Evolutionary conservation across 148 eudicot species (phyloP).

Genomic region (Spergularia marina): DNA sequence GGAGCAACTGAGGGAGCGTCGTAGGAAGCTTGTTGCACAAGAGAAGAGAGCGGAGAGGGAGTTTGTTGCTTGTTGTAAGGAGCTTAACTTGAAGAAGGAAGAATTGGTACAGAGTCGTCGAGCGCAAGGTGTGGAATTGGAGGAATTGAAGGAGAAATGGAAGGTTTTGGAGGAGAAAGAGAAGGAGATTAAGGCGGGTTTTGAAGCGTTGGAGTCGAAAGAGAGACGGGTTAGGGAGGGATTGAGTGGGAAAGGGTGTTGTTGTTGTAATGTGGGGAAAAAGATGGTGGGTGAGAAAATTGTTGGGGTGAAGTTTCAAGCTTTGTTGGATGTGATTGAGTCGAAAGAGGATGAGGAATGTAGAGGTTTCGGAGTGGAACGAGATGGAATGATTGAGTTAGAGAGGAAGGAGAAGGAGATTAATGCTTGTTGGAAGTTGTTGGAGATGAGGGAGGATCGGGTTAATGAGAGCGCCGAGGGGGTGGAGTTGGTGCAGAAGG

Average conservation of each 20-base stretch:
- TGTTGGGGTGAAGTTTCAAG: neutral
- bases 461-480: neutral
- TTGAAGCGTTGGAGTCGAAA: neutral
- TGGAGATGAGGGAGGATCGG: neutral
- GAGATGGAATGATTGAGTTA: neutral
- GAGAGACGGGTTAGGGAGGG: neutral
- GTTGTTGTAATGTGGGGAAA: neutral
- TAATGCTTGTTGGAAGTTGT: neutral
- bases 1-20: neutral
- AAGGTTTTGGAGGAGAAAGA: slow-evolving; percentile 12
- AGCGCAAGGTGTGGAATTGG: neutral
- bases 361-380: neutral
- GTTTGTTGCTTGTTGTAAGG: slow-evolving; percentile 1
- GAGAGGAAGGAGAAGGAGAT: neutral
- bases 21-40: neutral
- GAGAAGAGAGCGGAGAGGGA: slow-evolving; percentile 14
- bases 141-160: neutral
- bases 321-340: neutral
- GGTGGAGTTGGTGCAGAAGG: neutral
- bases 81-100: slow-evolving; percentile 4
- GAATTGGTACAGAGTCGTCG: slow-evolving; percentile 10
- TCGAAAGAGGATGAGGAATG: neutral
- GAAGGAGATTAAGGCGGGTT: slow-evolving; percentile 1
- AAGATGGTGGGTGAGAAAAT: neutral
- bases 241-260: neutral